Percentiles rank a stretch among this genome's conserved stretches.
Conservation (phyloP, 306 rosid species). For the Vigna unguiculata region DNA sequence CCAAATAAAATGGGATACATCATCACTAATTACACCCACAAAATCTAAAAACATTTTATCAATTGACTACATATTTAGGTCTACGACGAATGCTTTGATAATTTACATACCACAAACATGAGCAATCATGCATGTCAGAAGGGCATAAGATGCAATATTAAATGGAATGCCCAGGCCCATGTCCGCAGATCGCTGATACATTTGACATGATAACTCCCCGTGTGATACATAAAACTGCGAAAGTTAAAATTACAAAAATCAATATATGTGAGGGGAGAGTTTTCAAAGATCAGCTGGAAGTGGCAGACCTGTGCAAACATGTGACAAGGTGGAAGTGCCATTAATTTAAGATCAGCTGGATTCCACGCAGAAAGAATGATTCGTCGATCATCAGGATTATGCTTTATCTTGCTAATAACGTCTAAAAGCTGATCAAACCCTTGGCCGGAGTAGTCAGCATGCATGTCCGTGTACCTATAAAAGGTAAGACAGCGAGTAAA, state of each 20-base stretch:
- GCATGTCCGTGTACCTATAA: slow-evolving; percentile 87
- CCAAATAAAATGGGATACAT: slow-evolving; percentile 4
- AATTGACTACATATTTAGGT: background rate
- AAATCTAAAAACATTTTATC: background rate
- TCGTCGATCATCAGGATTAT: slow-evolving; percentile 85
- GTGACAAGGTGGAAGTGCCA: slow-evolving; percentile 99
- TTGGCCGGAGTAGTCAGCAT: slow-evolving; percentile 86
- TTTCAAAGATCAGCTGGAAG: slow-evolving; percentile 14
- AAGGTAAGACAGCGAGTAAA: slow-evolving; percentile 28
- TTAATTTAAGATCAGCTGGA: slow-evolving; percentile 88
- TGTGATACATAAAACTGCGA: slow-evolving; percentile 89
- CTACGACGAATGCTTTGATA: background rate
- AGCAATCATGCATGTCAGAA: slow-evolving; percentile 94
- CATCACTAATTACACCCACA: background rate
- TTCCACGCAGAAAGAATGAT: slow-evolving; percentile 93
- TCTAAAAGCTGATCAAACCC: slow-evolving; percentile 92
- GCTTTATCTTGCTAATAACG: slow-evolving; percentile 81
- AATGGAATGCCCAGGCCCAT: slow-evolving; percentile 93
- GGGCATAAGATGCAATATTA: slow-evolving; percentile 95
- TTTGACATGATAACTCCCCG: slow-evolving; percentile 93
- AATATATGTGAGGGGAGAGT: background rate
- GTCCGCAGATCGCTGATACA: slow-evolving; percentile 99
- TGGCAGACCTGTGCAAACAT: slow-evolving; percentile 90
- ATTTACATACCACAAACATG: slow-evolving; percentile 90
- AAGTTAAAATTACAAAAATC: slow-evolving; percentile 10